Evolutionary conservation across 192 early-diverging fungal species (phyloP).

Genomic region (Gryganskiella cystojenkinii): DNA sequence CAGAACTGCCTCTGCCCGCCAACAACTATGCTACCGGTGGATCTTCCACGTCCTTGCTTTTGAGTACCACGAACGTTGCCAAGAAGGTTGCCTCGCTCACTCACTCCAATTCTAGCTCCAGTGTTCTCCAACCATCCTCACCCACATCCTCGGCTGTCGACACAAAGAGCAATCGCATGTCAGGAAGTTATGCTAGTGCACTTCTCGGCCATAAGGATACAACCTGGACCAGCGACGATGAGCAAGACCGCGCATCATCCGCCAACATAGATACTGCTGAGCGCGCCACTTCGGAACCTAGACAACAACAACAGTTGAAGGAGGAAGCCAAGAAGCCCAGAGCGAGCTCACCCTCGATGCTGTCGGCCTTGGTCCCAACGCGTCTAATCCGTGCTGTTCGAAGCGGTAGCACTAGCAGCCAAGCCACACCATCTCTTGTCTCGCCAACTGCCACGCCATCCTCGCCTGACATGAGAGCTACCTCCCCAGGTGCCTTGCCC

Average conservation of each 20-base stretch:
- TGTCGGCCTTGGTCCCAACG: slow-evolving; percentile 40
- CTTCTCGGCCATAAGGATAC: slow-evolving; percentile 17
- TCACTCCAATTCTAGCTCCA: slow-evolving; percentile 20
- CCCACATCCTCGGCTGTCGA: slow-evolving; percentile 34
- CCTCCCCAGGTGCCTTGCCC: slow-evolving; percentile 1
- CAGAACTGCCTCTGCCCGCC: slow-evolving; percentile 38
- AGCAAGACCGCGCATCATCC: slow-evolving; percentile 12
- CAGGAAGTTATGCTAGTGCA: slow-evolving; percentile 5
- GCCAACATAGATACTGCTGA: background rate
- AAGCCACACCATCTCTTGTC: background rate
- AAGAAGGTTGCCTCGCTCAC: slow-evolving; percentile 43
- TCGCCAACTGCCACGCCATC: slow-evolving; percentile 3
- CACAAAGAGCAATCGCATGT: slow-evolving; percentile 18
- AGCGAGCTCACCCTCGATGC: slow-evolving; percentile 40
- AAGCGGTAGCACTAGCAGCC: slow-evolving; percentile 29
- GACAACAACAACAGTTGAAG: slow-evolving; percentile 7
- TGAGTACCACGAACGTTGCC: slow-evolving; percentile 31
- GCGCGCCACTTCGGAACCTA: background rate
- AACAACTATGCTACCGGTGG: slow-evolving; percentile 30
- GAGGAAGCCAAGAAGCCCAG: slow-evolving; percentile 16
- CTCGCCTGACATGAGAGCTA: slow-evolving; percentile 26
- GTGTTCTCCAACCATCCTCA: slow-evolving; percentile 24
- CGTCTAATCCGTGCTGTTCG: slow-evolving; percentile 42
- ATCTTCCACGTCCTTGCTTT: slow-evolving; percentile 31
- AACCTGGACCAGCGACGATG: slow-evolving; percentile 31